These are phyloP conservation scores for Yamadazyma diddensiae DNA, from an alignment of 1,139 yeast genomes.

Conservation along the genomic window DNA sequence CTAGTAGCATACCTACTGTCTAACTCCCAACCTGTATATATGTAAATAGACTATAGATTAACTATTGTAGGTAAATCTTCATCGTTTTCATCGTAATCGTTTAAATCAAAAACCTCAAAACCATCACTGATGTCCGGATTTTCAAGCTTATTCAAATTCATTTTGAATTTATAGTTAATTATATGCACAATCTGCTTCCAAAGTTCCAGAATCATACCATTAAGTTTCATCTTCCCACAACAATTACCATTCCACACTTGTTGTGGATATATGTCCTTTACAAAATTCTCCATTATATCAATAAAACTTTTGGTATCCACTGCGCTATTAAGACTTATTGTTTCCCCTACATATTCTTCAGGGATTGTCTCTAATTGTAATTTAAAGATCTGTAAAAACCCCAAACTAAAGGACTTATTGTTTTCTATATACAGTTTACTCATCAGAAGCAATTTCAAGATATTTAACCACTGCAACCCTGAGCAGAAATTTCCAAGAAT, in stretches of 20 bases:
- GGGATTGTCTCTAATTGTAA: slow-evolving; percentile 23
- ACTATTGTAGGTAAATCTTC: slow-evolving; percentile 31
- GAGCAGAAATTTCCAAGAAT: slow-evolving; percentile 29
- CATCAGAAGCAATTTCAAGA: slow-evolving; percentile 24
- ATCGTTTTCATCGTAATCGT: slow-evolving; percentile 22
- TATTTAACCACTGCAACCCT: slow-evolving; percentile 28
- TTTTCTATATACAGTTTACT: slow-evolving; percentile 14
- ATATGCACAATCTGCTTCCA: slow-evolving; percentile 18
- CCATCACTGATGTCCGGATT: slow-evolving; percentile 15
- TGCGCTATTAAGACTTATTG: slow-evolving; percentile 15
- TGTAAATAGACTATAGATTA: slow-evolving; percentile 1
- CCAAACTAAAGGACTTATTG: slow-evolving; percentile 13
- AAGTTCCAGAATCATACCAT: slow-evolving; percentile 18
- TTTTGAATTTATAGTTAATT: slow-evolving; percentile 14
- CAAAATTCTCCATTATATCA: slow-evolving; percentile 20
- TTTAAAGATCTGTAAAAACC: slow-evolving; percentile 15
- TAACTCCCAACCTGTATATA: too few species aligned
- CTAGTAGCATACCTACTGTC: too few species aligned
- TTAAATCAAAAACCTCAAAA: slow-evolving; percentile 23
- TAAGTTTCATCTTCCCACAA: slow-evolving; percentile 21
- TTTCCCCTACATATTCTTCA: slow-evolving; percentile 21
- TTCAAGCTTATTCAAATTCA: slow-evolving; percentile 14
- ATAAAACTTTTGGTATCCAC: slow-evolving; percentile 18
- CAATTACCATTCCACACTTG: slow-evolving; percentile 14
- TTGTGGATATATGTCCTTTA: slow-evolving; percentile 15